phyloP scores from a whole-genome alignment of 202 grass and related monocot genomes.

The Musa balbisiana region DNA sequence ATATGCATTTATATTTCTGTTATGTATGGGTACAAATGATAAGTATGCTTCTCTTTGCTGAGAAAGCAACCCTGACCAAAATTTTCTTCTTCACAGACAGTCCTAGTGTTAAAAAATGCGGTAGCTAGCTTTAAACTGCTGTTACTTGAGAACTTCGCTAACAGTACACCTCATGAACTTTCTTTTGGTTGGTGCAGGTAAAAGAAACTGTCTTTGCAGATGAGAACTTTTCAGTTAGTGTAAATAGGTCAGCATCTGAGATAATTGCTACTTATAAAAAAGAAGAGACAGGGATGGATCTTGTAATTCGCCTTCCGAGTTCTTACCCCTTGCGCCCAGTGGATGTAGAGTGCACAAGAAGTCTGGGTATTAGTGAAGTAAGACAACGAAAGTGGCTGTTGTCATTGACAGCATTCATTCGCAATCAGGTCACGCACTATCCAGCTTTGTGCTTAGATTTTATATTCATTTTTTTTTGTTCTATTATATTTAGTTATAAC shows the following conservation, averaged over 20 bases:
- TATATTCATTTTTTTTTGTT: not conserved
- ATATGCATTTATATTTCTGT: too few species aligned
- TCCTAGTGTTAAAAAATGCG: too few species aligned
- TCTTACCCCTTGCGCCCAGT: constrained; percentile 84
- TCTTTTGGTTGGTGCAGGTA: constrained; percentile 33
- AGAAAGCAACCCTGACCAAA: not conserved
- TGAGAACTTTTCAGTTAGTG: constrained; percentile 83
- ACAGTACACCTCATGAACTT: not conserved
- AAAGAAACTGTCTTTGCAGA: constrained; percentile 59
- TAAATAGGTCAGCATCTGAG: constrained; percentile 68
- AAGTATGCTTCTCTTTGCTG: too few species aligned
- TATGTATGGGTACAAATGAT: too few species aligned
- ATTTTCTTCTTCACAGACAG: not conserved
- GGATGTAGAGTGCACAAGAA: constrained; percentile 80
- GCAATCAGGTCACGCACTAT: constrained; percentile 52
- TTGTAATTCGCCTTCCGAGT: constrained; percentile 69
- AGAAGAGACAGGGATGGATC: constrained; percentile 92
- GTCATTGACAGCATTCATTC: constrained; percentile 76
- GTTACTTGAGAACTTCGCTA: not conserved
- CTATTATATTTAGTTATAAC: not conserved
- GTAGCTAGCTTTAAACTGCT: not conserved
- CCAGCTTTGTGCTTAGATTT: not conserved
- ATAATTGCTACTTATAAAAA: constrained; percentile 98
- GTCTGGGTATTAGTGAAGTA: constrained; percentile 80
- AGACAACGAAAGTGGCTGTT: constrained; percentile 91